A percentile compares a stretch with the other conserved stretches of the same genome.
Evolutionary conservation across 1,139 yeast genomes (phyloP).

Genomic region (Blastobotrys capitulatus): DNA sequence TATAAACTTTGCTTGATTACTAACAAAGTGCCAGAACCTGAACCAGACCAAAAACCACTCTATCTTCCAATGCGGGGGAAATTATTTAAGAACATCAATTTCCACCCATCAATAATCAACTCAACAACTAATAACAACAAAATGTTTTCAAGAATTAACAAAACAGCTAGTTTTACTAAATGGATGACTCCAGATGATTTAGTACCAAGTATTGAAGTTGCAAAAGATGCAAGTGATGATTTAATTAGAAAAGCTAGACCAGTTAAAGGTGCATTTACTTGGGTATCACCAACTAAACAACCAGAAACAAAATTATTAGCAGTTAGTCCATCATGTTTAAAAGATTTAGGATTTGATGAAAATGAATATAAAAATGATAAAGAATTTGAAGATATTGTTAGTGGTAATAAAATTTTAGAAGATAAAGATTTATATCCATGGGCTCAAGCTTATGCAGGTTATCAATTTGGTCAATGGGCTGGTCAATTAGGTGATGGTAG

Average conservation of each 20-base stretch:
- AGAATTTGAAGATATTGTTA: slow-evolving; percentile 48
- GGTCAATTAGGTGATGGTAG: slow-evolving; percentile 98
- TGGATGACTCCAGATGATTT: slow-evolving; percentile 54
- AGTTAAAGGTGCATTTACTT: slow-evolving; percentile 62
- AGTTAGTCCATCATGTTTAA: slow-evolving; percentile 56
- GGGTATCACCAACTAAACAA: slow-evolving; percentile 33
- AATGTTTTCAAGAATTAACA: slow-evolving; percentile 22
- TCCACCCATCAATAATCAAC: too few relatives aligned
- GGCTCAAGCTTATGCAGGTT: slow-evolving; percentile 91
- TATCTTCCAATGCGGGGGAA: too few relatives aligned
- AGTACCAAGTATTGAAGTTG: slow-evolving; percentile 48
- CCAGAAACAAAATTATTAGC: slow-evolving; percentile 48
- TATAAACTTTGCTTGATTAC: too few relatives aligned
- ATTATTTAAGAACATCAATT: too few relatives aligned
- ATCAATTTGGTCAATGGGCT: slow-evolving; percentile 94
- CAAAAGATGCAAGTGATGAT: slow-evolving; percentile 39
- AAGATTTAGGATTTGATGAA: slow-evolving; percentile 50
- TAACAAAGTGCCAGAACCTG: too few relatives aligned
- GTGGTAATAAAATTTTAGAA: slow-evolving; percentile 50
- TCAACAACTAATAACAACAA: too few relatives aligned
- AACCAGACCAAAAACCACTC: too few relatives aligned
- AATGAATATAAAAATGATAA: slow-evolving; percentile 35
- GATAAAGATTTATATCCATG: slow-evolving; percentile 61
- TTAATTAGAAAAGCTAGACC: slow-evolving; percentile 53
- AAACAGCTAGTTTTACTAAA: slow-evolving; percentile 47